Percentiles rank a stretch among this genome's conserved stretches.
Evolutionary conservation across 1,284 basidiomycete species (phyloP).

Genomic region (Exobasidium rhododendri): DNA sequence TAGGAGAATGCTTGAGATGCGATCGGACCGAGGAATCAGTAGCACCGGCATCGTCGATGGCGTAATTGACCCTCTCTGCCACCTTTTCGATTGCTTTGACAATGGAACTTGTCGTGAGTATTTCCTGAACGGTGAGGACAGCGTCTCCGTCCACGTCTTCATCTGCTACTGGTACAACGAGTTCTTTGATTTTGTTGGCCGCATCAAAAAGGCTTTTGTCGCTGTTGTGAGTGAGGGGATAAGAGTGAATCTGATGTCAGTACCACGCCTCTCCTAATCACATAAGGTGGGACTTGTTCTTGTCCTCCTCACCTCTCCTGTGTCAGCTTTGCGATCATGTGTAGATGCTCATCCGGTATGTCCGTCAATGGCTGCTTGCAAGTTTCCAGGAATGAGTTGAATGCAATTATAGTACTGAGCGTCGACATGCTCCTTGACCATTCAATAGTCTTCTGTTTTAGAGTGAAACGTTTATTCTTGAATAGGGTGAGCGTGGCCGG

Average conservation of each 20-base stretch:
- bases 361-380: conserved; percentile 54
- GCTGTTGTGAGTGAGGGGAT: conserved; percentile 13
- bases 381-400: conserved; percentile 34
- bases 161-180: conserved; percentile 37
- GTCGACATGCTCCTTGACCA: conserved; percentile 76
- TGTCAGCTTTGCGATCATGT: conserved; percentile 72
- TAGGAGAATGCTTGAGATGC: conserved; percentile 24
- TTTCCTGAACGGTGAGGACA: neutral
- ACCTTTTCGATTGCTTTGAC: conserved; percentile 32
- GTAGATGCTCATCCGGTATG: conserved; percentile 68
- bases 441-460: conserved; percentile 73
- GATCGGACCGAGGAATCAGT: neutral
- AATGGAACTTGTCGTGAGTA: conserved; percentile 26
- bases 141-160: neutral
- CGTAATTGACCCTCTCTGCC: conserved; percentile 44
- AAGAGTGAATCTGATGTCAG: no score
- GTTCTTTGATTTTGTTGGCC: conserved; percentile 30
- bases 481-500: conserved; percentile 41
- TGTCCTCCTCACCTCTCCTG: conserved; percentile 55
- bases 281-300: no score
- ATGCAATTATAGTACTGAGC: conserved; percentile 56
- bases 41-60: conserved; percentile 9
- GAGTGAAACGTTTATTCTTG: conserved; percentile 66
- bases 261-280: no score
- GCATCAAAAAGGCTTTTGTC: conserved; percentile 40